These are phyloP conservation scores for Hortaea sp. DNA, from an alignment of 2,329 filamentous ascomycete genomes.

Conservation along the genomic window DNA sequence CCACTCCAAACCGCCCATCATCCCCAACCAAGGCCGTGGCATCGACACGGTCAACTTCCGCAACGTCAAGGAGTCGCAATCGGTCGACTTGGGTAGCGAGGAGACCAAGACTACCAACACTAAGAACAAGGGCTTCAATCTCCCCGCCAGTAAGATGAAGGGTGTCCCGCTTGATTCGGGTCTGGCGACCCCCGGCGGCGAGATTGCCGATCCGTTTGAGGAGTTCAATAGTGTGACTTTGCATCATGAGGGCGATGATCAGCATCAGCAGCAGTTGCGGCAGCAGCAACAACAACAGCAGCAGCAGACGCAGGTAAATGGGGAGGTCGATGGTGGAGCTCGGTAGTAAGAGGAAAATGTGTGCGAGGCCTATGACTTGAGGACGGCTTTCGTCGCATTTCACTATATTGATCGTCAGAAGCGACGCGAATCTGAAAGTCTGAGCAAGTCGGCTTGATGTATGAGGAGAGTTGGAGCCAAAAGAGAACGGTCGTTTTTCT, in stretches of 20 bases:
- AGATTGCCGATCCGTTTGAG: slow-evolving; percentile 82
- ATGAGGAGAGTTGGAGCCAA: too few relatives aligned
- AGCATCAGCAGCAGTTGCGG: slow-evolving; percentile 3
- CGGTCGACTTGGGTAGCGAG: slow-evolving; percentile 60
- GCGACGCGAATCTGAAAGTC: too few relatives aligned
- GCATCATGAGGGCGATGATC: slow-evolving; percentile 81
- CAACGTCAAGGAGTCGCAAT: slow-evolving; percentile 94
- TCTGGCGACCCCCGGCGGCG: slow-evolving; percentile 72
- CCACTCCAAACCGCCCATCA: slow-evolving; percentile 95
- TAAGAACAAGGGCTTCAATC: slow-evolving; percentile 27
- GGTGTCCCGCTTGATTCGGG: slow-evolving; percentile 82
- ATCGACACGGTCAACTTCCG: slow-evolving; percentile 95
- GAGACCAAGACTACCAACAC: neutral
- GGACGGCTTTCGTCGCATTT: too few relatives aligned
- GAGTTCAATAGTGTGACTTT: slow-evolving; percentile 98
- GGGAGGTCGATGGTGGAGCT: slow-evolving; percentile 10
- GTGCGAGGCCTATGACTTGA: too few relatives aligned
- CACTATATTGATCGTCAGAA: too few relatives aligned
- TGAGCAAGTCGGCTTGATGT: too few relatives aligned
- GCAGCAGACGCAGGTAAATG: too few relatives aligned
- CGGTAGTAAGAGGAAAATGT: slow-evolving; percentile 4
- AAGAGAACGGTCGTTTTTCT: too few relatives aligned
- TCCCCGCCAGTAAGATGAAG: slow-evolving; percentile 42
- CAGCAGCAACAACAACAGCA: neutral
- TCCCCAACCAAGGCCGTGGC: slow-evolving; percentile 80